Evolutionary conservation across 2,329 filamentous ascomycete genomes (phyloP).

Genomic region (Aureobasidium lini): DNA sequence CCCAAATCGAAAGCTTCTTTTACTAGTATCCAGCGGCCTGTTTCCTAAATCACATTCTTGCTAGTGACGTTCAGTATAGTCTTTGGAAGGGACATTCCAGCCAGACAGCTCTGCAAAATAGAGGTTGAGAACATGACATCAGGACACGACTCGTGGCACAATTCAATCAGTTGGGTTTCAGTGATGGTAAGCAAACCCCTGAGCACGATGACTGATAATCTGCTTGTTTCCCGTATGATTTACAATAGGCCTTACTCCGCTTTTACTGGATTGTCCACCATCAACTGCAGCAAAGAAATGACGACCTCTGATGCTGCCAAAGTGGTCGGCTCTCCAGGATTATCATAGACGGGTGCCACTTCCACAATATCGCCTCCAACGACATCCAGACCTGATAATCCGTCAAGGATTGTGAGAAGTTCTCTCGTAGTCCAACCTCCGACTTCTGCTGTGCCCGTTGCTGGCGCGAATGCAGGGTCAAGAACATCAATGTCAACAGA

Average conservation of each 20-base stretch:
- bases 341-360: slow-evolving; percentile 56
- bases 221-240: no score
- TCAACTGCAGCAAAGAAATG: slow-evolving; percentile 42
- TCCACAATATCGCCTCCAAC: slow-evolving; percentile 55
- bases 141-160: no score
- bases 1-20: background rate
- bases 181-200: no score
- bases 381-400: slow-evolving; percentile 50
- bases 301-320: slow-evolving; percentile 50
- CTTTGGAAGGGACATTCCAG: no score
- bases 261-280: slow-evolving; percentile 30
- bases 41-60: no score
- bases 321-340: slow-evolving; percentile 50
- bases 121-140: no score
- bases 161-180: no score
- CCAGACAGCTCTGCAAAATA: no score
- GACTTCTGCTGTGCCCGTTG: slow-evolving; percentile 54
- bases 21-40: background rate
- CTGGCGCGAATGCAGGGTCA: slow-evolving; percentile 49
- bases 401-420: slow-evolving; percentile 51
- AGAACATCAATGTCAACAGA: slow-evolving; percentile 51
- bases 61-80: no score
- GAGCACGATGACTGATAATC: no score
- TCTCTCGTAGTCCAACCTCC: slow-evolving; percentile 57
- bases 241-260: background rate